Evolutionary conservation across 495 filamentous ascomycete species (phyloP), one percentile per base, ranked within the genome.

Genomic region (Penicillium fimorum): DNA sequence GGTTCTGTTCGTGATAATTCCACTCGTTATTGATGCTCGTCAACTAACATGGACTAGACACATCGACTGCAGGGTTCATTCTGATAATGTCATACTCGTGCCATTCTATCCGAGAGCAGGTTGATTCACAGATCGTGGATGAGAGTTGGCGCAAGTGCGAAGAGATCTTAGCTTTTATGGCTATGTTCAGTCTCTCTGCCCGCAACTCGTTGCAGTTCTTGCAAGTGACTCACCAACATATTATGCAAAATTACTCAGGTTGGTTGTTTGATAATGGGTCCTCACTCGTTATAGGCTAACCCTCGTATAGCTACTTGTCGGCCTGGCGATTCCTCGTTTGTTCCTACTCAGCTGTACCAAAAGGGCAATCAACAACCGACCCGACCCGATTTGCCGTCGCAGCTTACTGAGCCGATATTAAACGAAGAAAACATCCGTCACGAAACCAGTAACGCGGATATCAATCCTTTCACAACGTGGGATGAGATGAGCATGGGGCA

Each of bases 11-110:
- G 72, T 55, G 6, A 1, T 7, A 6, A 3, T 10, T 17, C 9
- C 8, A 44, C 46, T 40, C n/a, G 18, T 29, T 1, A 7, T 0
- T 17, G 7, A 7, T 48, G 3, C 15, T 12, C 43, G 30, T 49
- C 10, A 40, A 47, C 38, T 53, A 27, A 20, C 35, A 6, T 13
- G 8, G 9, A n/a, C 29, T 43, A 78, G 74, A 77, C 57, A 69
- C 69, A 29, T 75, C 74, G 10, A 77, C 75, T 3, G 73, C 71
- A 13, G 76, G 68, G 1, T 63, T 77, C 8, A 71, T 75, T 13
- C 62, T 77, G 17, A 69, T 77, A 33, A 74, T 74, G 66, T 71
- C 70, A 22, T 63, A 65, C 45, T 64, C 65, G 1, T 64, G 61
- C 30, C 63, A 42, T n/a, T 61, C 68, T 0, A 67, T 69, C 17